Evolutionary conservation across 129 eudicot genomes (phyloP).

Genomic region (Flaveria ramosissima): DNA sequence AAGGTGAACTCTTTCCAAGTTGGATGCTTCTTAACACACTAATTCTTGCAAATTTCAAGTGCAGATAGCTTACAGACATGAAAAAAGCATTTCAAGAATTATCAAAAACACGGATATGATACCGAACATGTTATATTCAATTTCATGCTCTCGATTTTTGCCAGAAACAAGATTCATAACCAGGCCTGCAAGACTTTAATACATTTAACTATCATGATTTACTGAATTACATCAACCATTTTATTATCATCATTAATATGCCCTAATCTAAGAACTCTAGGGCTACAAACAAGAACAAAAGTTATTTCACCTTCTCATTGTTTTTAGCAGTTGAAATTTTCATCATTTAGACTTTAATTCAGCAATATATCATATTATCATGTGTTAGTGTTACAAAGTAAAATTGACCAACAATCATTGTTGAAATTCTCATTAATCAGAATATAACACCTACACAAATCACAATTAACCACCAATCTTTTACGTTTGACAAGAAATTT

Average conservation of each 20-base stretch:
- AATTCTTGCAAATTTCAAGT: constrained; percentile 74
- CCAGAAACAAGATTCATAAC: constrained; percentile 71
- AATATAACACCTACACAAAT: too few relatives aligned
- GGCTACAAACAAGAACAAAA: not conserved
- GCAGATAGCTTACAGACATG: constrained; percentile 64
- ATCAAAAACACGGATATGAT: constrained; percentile 64
- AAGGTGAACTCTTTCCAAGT: constrained; percentile 73
- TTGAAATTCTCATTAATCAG: too few relatives aligned
- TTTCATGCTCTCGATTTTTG: constrained; percentile 76
- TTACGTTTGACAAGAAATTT: too few relatives aligned
- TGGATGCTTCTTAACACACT: constrained; percentile 90
- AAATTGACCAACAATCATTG: too few relatives aligned
- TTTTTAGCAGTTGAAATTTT: too few relatives aligned
- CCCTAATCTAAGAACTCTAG: not conserved
- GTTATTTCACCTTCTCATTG: not conserved
- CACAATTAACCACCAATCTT: too few relatives aligned
- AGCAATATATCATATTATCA: too few relatives aligned
- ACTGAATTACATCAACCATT: too few relatives aligned
- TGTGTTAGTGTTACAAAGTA: too few relatives aligned
- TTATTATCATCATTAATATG: too few relatives aligned
- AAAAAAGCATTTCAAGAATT: constrained; percentile 74
- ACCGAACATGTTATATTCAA: constrained; percentile 77
- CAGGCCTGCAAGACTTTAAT: constrained; percentile 52
- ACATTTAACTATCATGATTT: too few relatives aligned
- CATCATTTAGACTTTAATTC: too few relatives aligned